phyloP scores from a whole-genome alignment of 768 basidiomycete genomes.

The Lyophyllum shimeji region DNA sequence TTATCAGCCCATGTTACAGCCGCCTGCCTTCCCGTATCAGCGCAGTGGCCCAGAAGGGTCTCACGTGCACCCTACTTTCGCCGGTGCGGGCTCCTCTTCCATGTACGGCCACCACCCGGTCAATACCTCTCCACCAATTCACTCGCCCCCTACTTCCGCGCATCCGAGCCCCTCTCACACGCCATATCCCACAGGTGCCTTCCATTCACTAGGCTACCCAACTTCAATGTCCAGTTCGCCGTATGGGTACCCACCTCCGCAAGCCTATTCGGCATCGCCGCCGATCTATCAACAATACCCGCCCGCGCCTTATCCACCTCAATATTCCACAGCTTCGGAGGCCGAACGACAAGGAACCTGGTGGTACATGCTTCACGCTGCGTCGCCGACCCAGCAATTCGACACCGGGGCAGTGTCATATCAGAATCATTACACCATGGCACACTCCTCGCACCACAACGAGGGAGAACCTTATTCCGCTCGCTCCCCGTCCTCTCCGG shows the following conservation, averaged over 20 bases:
- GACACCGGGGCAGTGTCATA: slow-evolving; percentile 26
- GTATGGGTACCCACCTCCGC: slow-evolving; percentile 36
- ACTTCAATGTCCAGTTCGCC: slow-evolving; percentile 27
- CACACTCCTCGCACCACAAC: slow-evolving; percentile 27
- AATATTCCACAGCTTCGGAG: slow-evolving; percentile 27
- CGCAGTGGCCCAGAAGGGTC: slow-evolving; percentile 33
- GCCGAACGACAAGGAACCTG: slow-evolving; percentile 48
- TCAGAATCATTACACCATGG: slow-evolving; percentile 29
- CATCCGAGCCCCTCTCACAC: slow-evolving; percentile 25
- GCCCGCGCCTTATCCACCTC: slow-evolving; percentile 35
- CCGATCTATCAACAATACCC: slow-evolving; percentile 37
- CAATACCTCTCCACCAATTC: slow-evolving; percentile 22
- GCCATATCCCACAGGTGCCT: slow-evolving; percentile 24
- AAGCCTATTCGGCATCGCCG: slow-evolving; percentile 32
- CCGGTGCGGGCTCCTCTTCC: slow-evolving; percentile 22
- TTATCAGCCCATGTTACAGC: slow-evolving; percentile 40
- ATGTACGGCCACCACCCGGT: slow-evolving; percentile 28
- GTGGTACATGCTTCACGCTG: slow-evolving; percentile 47
- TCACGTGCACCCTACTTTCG: slow-evolving; percentile 22
- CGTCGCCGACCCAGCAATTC: slow-evolving; percentile 22
- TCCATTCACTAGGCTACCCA: slow-evolving; percentile 36
- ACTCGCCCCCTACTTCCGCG: slow-evolving; percentile 22
- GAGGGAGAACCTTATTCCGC: slow-evolving; percentile 21
- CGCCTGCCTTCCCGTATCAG: slow-evolving; percentile 39
- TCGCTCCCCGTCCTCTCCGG: slow-evolving; percentile 17